Evolutionary conservation across 208 protist species (phyloP), one percentile per base, ranked within the genome.

Genomic region (Trypanosoma lewisi): DNA sequence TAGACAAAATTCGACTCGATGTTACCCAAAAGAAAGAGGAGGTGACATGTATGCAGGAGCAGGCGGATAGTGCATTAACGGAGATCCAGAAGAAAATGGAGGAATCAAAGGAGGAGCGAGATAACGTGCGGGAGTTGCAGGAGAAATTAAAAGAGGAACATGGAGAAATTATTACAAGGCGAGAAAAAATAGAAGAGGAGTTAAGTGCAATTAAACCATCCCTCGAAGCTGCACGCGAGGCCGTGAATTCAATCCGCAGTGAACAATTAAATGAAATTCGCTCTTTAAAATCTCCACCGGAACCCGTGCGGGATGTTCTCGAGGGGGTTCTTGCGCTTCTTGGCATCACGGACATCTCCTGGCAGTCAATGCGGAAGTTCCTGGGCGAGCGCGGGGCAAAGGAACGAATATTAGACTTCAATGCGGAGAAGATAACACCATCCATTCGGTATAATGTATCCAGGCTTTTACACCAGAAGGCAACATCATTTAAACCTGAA

Each of bases 261-360:
- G 88, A 98, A 64, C 89, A 97, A 56, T 80, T 99, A 12, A 96
- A 87, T 63, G 98, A 99, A 78, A 98, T 99, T 54, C 90, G 95
- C 25, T 91, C 91, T 6, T 81, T 99, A 27, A 86, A 88, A 48
- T 76, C 92, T 14, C 98, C 98, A 37, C 97, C 97, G 14, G 90
- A 97, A 70, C 75, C 90, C 27, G 94, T 99, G 52, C 80, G 94
- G 28, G 96, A 98, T 75, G 96, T 99, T 41, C 82, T 99, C 16
- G 84, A 96, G 73, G 97, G 91, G n/a, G 97, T 99, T 6, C 77
- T 99, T 34, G 80, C 85, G 31, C 81, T 99, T 41, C 94, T 99
- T 62, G 97, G 97, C 28, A 77, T 96, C 31, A 88, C 81, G 23
- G 96, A 99, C 71, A 86, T 92, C 45, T 97, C 94, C 17, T 99